These are phyloP conservation scores for Tylopilus felleus DNA, from an alignment of 768 basidiomycete genomes.

Conservation along the genomic window DNA sequence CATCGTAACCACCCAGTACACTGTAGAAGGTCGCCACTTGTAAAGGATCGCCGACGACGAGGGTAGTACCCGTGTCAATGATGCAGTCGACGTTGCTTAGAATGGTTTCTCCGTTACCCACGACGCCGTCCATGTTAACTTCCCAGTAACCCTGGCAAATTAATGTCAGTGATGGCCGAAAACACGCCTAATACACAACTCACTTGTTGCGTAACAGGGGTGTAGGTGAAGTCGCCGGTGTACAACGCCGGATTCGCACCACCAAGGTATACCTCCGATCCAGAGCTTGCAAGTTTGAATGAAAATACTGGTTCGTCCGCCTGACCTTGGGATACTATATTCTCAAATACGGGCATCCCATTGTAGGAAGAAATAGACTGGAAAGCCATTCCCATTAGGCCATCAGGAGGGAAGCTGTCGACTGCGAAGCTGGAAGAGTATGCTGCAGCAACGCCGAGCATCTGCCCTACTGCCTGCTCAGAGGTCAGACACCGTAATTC, in stretches of 20 bases:
- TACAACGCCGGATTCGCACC: constrained; percentile 44
- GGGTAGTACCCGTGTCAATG: constrained; percentile 23
- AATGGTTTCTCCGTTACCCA: not conserved
- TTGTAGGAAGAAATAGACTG: constrained; percentile 34
- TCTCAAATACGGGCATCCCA: constrained; percentile 38
- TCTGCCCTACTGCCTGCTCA: constrained; percentile 11
- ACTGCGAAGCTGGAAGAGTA: constrained; percentile 5
- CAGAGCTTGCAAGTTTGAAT: constrained; percentile 42
- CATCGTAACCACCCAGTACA: constrained; percentile 24
- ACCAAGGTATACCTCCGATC: constrained; percentile 50
- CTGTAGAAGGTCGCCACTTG: constrained; percentile 20
- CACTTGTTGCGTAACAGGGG: constrained; percentile 8
- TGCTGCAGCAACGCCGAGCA: constrained; percentile 10
- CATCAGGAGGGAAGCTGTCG: constrained; percentile 18
- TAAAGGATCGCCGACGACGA: constrained; percentile 4
- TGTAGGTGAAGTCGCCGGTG: constrained; percentile 43
- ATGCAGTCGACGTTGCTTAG: constrained; percentile 6
- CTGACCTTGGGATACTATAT: constrained; percentile 36
- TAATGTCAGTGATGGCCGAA: not conserved
- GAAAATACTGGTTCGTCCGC: constrained; percentile 38
- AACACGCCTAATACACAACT: not conserved
- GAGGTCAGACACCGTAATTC: not conserved
- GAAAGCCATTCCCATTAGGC: constrained; percentile 42
- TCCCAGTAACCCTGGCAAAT: constrained; percentile 17
- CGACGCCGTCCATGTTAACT: constrained; percentile 11